phyloP scores from a whole-genome alignment of 306 rosid species.

The Cotoneaster glaucophyllus region DNA sequence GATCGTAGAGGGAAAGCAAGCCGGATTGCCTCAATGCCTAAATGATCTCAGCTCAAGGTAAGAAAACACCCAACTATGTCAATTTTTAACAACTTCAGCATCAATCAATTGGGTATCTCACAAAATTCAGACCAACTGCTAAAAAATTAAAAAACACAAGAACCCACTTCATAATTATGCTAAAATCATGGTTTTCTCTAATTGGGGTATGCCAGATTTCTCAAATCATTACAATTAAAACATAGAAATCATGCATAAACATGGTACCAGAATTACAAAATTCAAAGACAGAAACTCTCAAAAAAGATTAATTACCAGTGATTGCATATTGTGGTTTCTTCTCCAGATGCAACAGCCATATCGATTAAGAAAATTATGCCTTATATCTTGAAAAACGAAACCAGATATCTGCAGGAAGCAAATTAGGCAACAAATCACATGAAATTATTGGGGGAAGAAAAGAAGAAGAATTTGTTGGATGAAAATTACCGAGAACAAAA shows the following conservation, averaged over 20 bases:
- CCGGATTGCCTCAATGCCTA: neutral
- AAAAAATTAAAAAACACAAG: neutral
- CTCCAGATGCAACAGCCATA: conserved; percentile 67
- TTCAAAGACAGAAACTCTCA: neutral
- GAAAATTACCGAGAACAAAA: neutral
- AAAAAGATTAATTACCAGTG: conserved; percentile 56
- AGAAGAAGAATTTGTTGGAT: neutral
- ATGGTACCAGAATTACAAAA: neutral
- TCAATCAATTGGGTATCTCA: conserved; percentile 1
- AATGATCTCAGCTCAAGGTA: neutral
- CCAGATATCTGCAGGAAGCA: neutral
- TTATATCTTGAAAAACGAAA: neutral
- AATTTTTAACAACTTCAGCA: neutral
- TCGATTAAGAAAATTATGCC: neutral
- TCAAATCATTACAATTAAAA: neutral
- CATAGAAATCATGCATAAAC: neutral
- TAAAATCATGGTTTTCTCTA: neutral
- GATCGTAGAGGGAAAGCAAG: neutral
- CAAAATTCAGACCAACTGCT: neutral
- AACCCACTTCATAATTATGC: neutral
- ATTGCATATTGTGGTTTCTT: conserved; percentile 44
- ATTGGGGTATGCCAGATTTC: neutral
- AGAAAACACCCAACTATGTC: neutral
- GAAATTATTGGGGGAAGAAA: neutral
- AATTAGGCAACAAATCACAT: conserved; percentile 1